Evolutionary conservation across 2,329 filamentous ascomycete species (phyloP).

Genomic region (Ophiostoma sp.): DNA sequence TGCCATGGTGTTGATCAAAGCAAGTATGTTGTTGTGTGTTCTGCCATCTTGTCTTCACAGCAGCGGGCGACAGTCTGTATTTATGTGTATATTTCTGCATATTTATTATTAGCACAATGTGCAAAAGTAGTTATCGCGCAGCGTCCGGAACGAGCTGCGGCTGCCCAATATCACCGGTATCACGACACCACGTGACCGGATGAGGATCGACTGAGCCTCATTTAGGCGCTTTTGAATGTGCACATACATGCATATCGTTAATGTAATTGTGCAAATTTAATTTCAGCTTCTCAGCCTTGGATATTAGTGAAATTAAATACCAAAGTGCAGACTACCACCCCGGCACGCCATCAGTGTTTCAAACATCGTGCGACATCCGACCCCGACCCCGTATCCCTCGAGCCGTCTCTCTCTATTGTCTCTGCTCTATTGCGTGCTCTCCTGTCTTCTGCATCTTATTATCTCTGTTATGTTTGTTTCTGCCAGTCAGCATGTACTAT

Average conservation of each 20-base stretch:
- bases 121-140: background rate
- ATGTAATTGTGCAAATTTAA: too few species aligned
- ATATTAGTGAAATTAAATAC: background rate
- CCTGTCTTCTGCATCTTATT: background rate
- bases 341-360: constrained; percentile 1
- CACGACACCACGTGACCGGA: too few species aligned
- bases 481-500: background rate
- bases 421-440: background rate
- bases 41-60: background rate
- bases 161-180: background rate
- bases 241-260: too few species aligned
- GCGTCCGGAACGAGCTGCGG: background rate
- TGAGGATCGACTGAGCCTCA: too few species aligned
- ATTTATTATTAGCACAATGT: background rate
- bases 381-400: background rate
- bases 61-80: background rate
- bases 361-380: constrained; percentile 13
- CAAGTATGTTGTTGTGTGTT: background rate
- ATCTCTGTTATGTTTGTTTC: background rate
- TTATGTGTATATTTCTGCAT: background rate
- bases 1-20: background rate
- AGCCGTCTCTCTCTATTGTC: background rate
- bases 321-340: background rate
- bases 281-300: background rate
- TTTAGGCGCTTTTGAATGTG: too few species aligned